These are phyloP conservation scores for Phytophthora uliginosa DNA, from an alignment of 352 stramenopile species.

Conservation along the genomic window DNA sequence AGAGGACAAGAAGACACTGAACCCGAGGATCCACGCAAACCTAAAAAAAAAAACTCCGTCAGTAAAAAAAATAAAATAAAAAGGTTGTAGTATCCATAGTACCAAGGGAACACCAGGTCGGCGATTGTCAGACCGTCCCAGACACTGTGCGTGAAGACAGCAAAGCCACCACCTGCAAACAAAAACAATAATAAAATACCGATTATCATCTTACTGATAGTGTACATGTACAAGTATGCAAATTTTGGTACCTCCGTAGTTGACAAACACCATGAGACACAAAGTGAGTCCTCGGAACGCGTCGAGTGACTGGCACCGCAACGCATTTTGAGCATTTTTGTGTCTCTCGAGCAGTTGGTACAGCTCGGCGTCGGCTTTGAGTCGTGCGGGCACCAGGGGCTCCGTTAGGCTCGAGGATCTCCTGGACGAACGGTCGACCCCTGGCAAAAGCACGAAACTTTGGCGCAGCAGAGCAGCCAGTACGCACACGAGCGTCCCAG, in stretches of 20 bases:
- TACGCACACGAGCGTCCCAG: neutral
- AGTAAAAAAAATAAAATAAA: neutral
- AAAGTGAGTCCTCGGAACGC: slow-evolving; percentile 82
- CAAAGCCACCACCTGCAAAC: slow-evolving; percentile 60
- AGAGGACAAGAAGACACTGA: slow-evolving; percentile 53
- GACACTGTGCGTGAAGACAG: slow-evolving; percentile 69
- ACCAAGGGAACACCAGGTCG: slow-evolving; percentile 87
- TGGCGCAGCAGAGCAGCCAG: slow-evolving; percentile 17
- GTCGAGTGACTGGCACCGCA: slow-evolving; percentile 61
- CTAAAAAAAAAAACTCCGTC: slow-evolving; percentile 10
- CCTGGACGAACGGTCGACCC: slow-evolving; percentile 6
- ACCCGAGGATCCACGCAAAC: slow-evolving; percentile 91
- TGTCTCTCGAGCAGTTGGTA: slow-evolving; percentile 17
- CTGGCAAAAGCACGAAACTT: slow-evolving; percentile 4
- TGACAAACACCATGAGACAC: slow-evolving; percentile 90
- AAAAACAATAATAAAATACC: neutral
- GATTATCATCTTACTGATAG: neutral
- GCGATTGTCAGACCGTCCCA: slow-evolving; percentile 87
- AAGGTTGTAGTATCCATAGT: neutral
- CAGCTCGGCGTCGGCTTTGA: slow-evolving; percentile 18
- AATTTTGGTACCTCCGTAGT: slow-evolving; percentile 70
- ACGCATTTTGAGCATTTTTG: neutral
- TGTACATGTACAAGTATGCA: neutral
- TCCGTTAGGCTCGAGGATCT: slow-evolving; percentile 22
- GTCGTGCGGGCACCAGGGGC: slow-evolving; percentile 20